These are phyloP conservation scores for Sutorius eximius DNA, from an alignment of 1,284 basidiomycete species.

Conservation along the genomic window DNA sequence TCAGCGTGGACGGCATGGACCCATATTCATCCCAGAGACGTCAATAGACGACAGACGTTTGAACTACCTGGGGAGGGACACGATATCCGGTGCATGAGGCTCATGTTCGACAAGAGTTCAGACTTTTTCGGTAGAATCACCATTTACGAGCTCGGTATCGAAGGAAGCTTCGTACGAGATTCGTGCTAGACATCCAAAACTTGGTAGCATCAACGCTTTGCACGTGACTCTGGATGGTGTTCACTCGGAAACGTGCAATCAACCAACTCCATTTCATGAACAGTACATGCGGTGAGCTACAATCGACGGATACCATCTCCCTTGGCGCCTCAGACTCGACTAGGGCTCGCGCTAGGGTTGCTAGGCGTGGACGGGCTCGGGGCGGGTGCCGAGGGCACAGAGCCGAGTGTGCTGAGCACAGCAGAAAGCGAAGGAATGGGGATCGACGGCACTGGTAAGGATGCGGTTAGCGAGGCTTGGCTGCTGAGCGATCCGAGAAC, in stretches of 20 bases:
- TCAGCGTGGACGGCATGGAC: conserved; percentile 49
- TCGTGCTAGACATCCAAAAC: not conserved
- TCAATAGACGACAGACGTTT: conserved; percentile 69
- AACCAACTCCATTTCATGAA: conserved; percentile 29
- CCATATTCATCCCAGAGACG: conserved; percentile 71
- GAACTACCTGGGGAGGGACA: conserved; percentile 38
- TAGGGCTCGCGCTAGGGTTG: not conserved
- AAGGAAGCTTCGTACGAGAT: conserved; percentile 34
- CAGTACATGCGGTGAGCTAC: conserved; percentile 21
- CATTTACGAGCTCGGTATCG: conserved; percentile 62
- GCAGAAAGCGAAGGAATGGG: not conserved
- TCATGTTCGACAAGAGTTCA: conserved; percentile 76
- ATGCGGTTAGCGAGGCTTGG: not conserved
- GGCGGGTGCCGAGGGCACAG: not conserved
- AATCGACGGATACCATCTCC: not conserved
- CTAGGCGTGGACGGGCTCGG: not conserved
- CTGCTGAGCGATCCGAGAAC: not conserved
- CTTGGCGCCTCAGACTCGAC: conserved; percentile 3
- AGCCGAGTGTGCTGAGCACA: not conserved
- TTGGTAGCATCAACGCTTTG: not conserved
- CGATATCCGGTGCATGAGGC: conserved; percentile 50
- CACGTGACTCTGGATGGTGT: not conserved
- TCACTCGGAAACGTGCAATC: conserved; percentile 21
- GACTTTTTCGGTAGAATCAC: conserved; percentile 78
- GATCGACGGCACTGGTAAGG: not conserved